These are phyloP conservation scores for Canavalia gladiata DNA, from an alignment of 306 rosid species.

Conservation along the genomic window DNA sequence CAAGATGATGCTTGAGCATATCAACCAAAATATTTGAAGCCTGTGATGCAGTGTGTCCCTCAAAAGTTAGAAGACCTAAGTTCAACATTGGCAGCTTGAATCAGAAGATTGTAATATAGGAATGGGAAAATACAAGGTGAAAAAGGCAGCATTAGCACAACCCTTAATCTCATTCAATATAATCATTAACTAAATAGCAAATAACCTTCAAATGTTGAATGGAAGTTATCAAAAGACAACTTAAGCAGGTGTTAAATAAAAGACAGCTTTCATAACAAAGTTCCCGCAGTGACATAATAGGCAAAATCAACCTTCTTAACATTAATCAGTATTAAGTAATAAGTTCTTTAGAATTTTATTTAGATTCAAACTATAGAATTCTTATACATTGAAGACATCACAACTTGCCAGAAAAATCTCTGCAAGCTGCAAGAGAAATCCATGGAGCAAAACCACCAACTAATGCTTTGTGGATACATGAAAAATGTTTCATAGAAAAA, in stretches of 20 bases:
- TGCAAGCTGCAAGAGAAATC: slow-evolving; percentile 19
- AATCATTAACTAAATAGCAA: slow-evolving; percentile 12
- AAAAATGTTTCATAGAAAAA: slow-evolving; percentile 11
- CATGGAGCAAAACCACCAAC: slow-evolving; percentile 29
- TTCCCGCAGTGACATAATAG: slow-evolving; percentile 22
- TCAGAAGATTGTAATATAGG: slow-evolving; percentile 51
- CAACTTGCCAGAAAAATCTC: slow-evolving; percentile 19
- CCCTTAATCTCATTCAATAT: background rate
- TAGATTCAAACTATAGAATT: slow-evolving; percentile 21
- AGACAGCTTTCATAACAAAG: slow-evolving; percentile 25
- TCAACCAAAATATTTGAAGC: slow-evolving; percentile 71
- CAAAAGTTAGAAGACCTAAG: slow-evolving; percentile 78
- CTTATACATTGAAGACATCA: slow-evolving; percentile 17
- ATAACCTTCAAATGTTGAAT: slow-evolving; percentile 18
- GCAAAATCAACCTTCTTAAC: slow-evolving; percentile 16
- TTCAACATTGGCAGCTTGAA: slow-evolving; percentile 48
- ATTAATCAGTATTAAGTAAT: slow-evolving; percentile 21
- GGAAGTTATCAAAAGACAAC: background rate
- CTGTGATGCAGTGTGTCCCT: slow-evolving; percentile 70
- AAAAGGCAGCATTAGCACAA: background rate
- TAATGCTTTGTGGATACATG: slow-evolving; percentile 2
- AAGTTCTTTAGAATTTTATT: slow-evolving; percentile 28
- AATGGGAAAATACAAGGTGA: background rate
- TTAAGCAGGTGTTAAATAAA: slow-evolving; percentile 26
- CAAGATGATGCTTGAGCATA: slow-evolving; percentile 65